These are phyloP conservation scores for Xylaria sp. DNA, from an alignment of 2,329 filamentous ascomycete genomes.

Conservation along the genomic window DNA sequence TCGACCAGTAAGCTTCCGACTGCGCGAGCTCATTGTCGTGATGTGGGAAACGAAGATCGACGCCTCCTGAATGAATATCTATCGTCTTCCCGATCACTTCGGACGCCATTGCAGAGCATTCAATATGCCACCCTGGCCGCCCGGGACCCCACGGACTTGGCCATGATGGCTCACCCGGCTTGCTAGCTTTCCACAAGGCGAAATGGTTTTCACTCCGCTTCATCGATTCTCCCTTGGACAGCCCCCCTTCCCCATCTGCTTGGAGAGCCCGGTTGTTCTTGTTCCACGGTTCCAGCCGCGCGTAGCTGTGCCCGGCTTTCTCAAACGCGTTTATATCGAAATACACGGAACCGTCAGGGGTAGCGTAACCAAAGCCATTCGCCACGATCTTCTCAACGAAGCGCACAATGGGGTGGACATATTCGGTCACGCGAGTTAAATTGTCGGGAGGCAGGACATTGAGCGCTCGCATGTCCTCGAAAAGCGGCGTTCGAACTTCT, in stretches of 20 bases:
- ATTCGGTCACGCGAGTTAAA: constrained; percentile 23
- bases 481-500: constrained; percentile 19
- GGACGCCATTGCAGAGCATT: constrained; percentile 26
- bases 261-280: constrained; percentile 21
- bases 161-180: constrained; percentile 25
- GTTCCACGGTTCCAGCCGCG: constrained; percentile 19
- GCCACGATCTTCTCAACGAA: constrained; percentile 22
- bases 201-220: constrained; percentile 22
- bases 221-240: constrained; percentile 20
- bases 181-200: constrained; percentile 25
- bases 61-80: constrained; percentile 24
- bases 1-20: constrained; percentile 21
- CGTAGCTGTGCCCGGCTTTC: constrained; percentile 23
- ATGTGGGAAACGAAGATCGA: constrained; percentile 23
- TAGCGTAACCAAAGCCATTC: constrained; percentile 23
- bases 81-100: constrained; percentile 21
- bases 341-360: constrained; percentile 26
- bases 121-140: constrained; percentile 26
- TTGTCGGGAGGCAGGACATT: constrained; percentile 17
- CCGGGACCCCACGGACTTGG: constrained; percentile 22
- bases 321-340: constrained; percentile 25
- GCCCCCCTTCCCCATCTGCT: constrained; percentile 22
- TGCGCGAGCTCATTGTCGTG: constrained; percentile 27
- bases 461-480: constrained; percentile 22
- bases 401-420: constrained; percentile 14